Evolutionary conservation across 2,329 filamentous ascomycete species (phyloP).

Genomic region (Thelonectria rubi): DNA sequence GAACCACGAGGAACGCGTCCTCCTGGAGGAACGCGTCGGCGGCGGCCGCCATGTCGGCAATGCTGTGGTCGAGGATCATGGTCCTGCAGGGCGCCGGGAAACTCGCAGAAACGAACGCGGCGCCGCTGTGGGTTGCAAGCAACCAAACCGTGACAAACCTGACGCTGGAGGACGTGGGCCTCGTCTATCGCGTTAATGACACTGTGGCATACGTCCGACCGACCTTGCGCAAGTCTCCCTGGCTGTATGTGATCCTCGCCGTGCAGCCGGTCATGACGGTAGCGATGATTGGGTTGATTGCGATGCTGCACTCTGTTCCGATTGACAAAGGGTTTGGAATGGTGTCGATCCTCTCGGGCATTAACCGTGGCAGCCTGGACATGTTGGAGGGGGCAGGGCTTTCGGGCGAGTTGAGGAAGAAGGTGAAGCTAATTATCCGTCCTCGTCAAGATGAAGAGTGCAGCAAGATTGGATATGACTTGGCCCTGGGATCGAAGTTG

Average conservation of each 20-base stretch:
- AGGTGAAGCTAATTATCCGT: not conserved
- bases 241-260: slow-evolving; percentile 7
- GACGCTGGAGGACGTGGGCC: too few relatives aligned
- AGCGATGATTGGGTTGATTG: not conserved
- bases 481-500: too few relatives aligned
- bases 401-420: not conserved
- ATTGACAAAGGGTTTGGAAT: slow-evolving; percentile 10
- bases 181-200: too few relatives aligned
- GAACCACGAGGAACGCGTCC: too few relatives aligned
- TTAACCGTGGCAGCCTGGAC: not conserved
- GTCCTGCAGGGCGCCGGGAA: too few relatives aligned
- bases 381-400: slow-evolving; percentile 3
- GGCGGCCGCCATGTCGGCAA: too few relatives aligned
- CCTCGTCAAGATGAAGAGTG: not conserved
- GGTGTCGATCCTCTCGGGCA: slow-evolving; percentile 4
- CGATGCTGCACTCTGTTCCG: not conserved
- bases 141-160: too few relatives aligned
- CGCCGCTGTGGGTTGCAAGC: too few relatives aligned
- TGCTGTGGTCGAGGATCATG: too few relatives aligned
- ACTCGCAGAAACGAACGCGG: too few relatives aligned
- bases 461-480: not conserved
- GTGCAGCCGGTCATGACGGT: slow-evolving; percentile 3
- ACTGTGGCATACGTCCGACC: too few relatives aligned
- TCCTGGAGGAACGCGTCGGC: too few relatives aligned
- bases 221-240: not conserved